These are phyloP conservation scores for Ceratocystiopsis brevicomis DNA, from an alignment of 2,329 filamentous ascomycete species.

Conservation along the genomic window DNA sequence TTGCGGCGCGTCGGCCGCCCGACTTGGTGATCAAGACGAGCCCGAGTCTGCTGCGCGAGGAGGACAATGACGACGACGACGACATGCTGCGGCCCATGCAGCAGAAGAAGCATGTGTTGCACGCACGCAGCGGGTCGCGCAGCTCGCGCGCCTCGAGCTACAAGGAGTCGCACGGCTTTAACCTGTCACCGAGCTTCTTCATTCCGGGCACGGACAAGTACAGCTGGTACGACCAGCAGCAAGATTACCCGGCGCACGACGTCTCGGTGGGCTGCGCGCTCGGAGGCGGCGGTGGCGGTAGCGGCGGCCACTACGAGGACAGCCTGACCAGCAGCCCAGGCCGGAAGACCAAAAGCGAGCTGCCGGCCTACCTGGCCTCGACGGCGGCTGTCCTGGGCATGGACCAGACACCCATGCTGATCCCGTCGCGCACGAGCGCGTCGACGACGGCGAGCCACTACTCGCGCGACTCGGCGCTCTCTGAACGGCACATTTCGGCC, in stretches of 20 bases:
- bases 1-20: conserved; percentile 12
- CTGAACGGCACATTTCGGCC: conserved; percentile 33
- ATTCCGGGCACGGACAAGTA: conserved; percentile 35
- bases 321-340: conserved; percentile 10
- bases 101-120: conserved; percentile 19
- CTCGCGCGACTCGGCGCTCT: conserved; percentile 27
- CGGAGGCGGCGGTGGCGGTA: no score
- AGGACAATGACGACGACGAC: background rate
- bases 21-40: conserved; percentile 6
- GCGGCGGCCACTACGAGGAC: conserved; percentile 12
- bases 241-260: background rate
- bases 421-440: conserved; percentile 30
- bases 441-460: conserved; percentile 33
- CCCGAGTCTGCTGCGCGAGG: background rate
- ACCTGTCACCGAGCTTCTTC: conserved; percentile 40
- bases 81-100: background rate
- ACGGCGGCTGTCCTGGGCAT: conserved; percentile 19
- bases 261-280: no score
- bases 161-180: conserved; percentile 39
- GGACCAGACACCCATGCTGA: conserved; percentile 16
- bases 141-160: conserved; percentile 34
- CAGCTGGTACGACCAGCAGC: conserved; percentile 14
- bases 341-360: no score
- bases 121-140: conserved; percentile 16
- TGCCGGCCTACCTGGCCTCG: conserved; percentile 18